A percentile compares a stretch with the other conserved stretches of the same genome.
Evolutionary conservation across 2,329 filamentous ascomycete genomes (phyloP).

Genomic region (Aspergillus luchuensis): DNA sequence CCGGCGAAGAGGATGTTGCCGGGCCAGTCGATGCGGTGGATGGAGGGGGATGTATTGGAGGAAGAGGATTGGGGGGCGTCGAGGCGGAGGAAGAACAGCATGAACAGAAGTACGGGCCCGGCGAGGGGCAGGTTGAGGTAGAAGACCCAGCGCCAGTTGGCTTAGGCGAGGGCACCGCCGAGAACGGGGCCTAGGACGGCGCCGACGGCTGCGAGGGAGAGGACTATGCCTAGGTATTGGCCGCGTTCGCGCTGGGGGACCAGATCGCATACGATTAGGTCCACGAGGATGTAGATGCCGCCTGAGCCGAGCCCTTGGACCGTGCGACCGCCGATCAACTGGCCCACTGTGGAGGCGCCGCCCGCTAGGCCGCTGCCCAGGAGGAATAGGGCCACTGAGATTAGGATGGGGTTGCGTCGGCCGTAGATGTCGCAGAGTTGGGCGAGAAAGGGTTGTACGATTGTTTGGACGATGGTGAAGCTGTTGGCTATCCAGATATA

Average conservation of each 20-base stretch:
- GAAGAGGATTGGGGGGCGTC: background rate
- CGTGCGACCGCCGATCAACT: slow-evolving; percentile 57
- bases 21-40: slow-evolving; percentile 28
- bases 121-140: slow-evolving; percentile 33
- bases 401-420: slow-evolving; percentile 46
- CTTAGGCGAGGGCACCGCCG: slow-evolving; percentile 29
- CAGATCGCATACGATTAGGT: slow-evolving; percentile 51
- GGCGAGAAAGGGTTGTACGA: slow-evolving; percentile 51
- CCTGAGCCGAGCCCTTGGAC: slow-evolving; percentile 57
- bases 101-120: slow-evolving; percentile 24
- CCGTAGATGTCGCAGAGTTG: slow-evolving; percentile 58
- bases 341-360: slow-evolving; percentile 45
- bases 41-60: background rate
- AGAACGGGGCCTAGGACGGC: slow-evolving; percentile 28
- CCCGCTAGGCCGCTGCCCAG: slow-evolving; percentile 58
- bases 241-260: slow-evolving; percentile 43
- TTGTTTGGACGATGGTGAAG: background rate
- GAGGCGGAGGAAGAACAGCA: slow-evolving; percentile 29
- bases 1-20: slow-evolving; percentile 31
- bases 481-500: background rate
- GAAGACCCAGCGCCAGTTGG: slow-evolving; percentile 33
- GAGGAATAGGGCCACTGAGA: slow-evolving; percentile 50
- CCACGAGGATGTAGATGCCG: slow-evolving; percentile 46
- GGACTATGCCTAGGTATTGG: slow-evolving; percentile 30
- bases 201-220: background rate